Evolutionary conservation across 1,284 basidiomycete genomes (phyloP), one percentile per base, ranked within the genome.

Genomic region (Microbotryomycetes sp.): DNA sequence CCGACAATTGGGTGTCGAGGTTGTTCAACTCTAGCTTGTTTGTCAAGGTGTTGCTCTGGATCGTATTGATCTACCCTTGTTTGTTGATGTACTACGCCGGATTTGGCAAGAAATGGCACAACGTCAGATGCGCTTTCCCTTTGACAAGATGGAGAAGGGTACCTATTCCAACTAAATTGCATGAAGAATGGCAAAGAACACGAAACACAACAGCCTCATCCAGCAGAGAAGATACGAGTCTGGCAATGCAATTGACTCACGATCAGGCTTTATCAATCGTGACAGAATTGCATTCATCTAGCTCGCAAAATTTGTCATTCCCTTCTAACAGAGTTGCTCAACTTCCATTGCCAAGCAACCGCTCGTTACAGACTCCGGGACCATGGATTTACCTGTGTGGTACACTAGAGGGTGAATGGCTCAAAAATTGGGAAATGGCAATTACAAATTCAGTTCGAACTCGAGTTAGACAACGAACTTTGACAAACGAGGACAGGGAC

Each of bases 81-180:
- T 51, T 68, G 29, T 47, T 54, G 50, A 19, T 59, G 50, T 19
- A 47, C 46, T 28, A 53, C 30, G 29, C 31, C 26, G 32, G 53
- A 46, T 7, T 30, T 51, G 50, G 51, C 7, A 16, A 47, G 12
- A 50, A 51, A 6, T 59, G 22, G 26, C n/a, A 48, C 25, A 59
- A 59, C 58, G 46, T 59, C 46, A 50, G 58, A 28, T 23, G 45
- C 58, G 50, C 58, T n/a, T 59, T 54, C 58, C 58, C 58, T 5
- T 50, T 59, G 29, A 54, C 52, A 14, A 50, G 58, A 26, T 59
- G 58, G 58, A 36, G 58, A 14, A 50, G 51, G 6, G 42, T 59
- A 6, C 58, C 58, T 16, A 23, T 26, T 19, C 50, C 36, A 19
- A 42, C 36, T 9, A n/a, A n/a, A n/a, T n/a, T n/a, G n/a, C n/a